Evolutionary conservation across 208 protist genomes (phyloP).

Genomic region (Angomonas deanei): DNA sequence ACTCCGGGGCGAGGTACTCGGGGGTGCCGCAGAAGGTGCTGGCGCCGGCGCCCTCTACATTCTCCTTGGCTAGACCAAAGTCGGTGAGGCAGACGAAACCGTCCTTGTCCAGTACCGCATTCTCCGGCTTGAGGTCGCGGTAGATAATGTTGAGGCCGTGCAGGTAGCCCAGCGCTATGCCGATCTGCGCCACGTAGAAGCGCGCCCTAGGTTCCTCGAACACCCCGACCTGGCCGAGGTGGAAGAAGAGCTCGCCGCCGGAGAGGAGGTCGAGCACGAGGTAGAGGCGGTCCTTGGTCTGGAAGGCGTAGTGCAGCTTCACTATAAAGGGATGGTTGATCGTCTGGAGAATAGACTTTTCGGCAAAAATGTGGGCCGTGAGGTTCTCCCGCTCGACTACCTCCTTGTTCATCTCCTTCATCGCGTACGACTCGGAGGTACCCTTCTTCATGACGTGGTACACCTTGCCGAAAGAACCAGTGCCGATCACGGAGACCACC

Average conservation of each 20-base stretch:
- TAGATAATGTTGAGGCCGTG: conserved; percentile 92
- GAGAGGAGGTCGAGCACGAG: conserved; percentile 90
- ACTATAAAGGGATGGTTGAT: conserved; percentile 96
- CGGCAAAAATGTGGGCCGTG: conserved; percentile 71
- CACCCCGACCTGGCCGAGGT: conserved; percentile 50
- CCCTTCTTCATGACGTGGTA: conserved; percentile 87
- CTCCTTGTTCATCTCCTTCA: conserved; percentile 89
- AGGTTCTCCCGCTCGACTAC: conserved; percentile 47
- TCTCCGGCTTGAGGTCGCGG: conserved; percentile 91
- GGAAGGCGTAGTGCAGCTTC: conserved; percentile 94
- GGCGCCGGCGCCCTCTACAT: conserved; percentile 49
- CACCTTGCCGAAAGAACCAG: conserved; percentile 91
- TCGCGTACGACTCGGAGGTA: conserved; percentile 81
- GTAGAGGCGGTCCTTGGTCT: conserved; percentile 90
- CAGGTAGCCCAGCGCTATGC: conserved; percentile 84
- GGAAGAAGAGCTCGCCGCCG: conserved; percentile 89
- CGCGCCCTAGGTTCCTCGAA: conserved; percentile 73
- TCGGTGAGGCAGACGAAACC: conserved; percentile 88
- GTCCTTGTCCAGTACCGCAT: conserved; percentile 80
- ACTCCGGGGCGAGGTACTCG: conserved; percentile 92
- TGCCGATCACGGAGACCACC: conserved; percentile 80
- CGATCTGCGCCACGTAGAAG: conserved; percentile 92
- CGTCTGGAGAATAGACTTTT: conserved; percentile 88
- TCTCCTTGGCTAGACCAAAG: conserved; percentile 85
- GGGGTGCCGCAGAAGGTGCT: conserved; percentile 89